These are phyloP conservation scores for Saraca asoca DNA, from an alignment of 331 rosid species.

Conservation along the genomic window DNA sequence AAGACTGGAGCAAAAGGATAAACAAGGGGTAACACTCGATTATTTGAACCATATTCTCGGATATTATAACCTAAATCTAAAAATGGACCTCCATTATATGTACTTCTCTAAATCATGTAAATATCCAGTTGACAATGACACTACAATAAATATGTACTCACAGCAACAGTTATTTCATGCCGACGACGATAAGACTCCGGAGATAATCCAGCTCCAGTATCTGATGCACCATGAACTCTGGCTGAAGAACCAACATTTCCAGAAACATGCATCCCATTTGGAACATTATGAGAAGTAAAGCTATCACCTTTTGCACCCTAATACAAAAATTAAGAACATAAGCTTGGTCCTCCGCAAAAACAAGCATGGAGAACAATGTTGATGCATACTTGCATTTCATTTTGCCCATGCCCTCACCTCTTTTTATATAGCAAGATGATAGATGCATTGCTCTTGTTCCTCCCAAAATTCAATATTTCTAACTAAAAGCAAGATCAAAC, in stretches of 20 bases:
- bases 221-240: conserved; percentile 54
- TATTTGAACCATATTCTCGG: conserved; percentile 7
- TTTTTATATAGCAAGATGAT: conserved; percentile 15
- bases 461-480: background rate
- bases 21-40: background rate
- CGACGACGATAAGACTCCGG: conserved; percentile 77
- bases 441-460: conserved; percentile 11
- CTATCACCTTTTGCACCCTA: conserved; percentile 62
- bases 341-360: conserved; percentile 28
- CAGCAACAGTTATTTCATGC: conserved; percentile 83
- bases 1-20: conserved; percentile 15
- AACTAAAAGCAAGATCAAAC: background rate
- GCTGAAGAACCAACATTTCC: conserved; percentile 54
- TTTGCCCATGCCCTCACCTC: background rate
- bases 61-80: background rate
- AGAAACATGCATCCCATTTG: conserved; percentile 50
- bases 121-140: no score
- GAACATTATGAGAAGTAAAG: conserved; percentile 45
- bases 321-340: conserved; percentile 31
- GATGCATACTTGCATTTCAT: conserved; percentile 1
- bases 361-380: background rate
- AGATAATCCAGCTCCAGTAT: conserved; percentile 68
- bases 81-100: background rate
- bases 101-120: background rate
- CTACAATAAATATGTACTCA: conserved; percentile 43